Evolutionary conservation across 768 basidiomycete species (phyloP), one percentile per base, ranked within the genome.

Genomic region (Mycena sanguinolenta): DNA sequence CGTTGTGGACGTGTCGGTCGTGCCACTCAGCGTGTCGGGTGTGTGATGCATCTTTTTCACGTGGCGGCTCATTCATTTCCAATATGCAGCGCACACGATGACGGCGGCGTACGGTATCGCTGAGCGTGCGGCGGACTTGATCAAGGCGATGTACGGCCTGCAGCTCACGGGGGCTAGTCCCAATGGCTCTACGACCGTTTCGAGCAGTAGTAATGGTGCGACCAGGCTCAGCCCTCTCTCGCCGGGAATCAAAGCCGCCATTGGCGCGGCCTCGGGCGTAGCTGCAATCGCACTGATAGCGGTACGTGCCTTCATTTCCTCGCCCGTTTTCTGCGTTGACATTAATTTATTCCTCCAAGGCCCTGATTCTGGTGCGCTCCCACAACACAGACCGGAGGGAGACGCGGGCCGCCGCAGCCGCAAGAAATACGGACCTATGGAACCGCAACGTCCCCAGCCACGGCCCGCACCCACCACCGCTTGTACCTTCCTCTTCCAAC

Each of bases 1-100:
- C 50, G 83, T 83, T 25, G 77, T 79, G 63, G 80, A 80, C 53
- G 73, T 75, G 42, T 69, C 66, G 19, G 39, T 76, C n/a, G 61
- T 72, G 27, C 75, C 75, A 32, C 34, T 75, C 36, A 55, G 57
- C 19, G 28, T 71, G 10, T 57, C 71, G 32, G 70, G 72, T 71
- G 28, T 27, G 70, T 63, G 6, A 9, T 6, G 4, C 13, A n/a
- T 4, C 28, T 3, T n/a, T 54, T 4, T 13, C 32, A 38, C 3
- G 21, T 25, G 21, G 30, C 23, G 21, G 30, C 23, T n/a, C 32
- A 49, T 3, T 13, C 57, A 17, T 39, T 38, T 30, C 19, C 44
- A 34, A 34, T 34, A 16, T 61, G 16, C 34, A 63, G 72, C 72
- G 27, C 75, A 73, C 57, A 72, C 70, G 36, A 72, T 72, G 71